Base-by-base conservation (phyloP, 106 monocot species). In the Acorus calamus region DNA sequence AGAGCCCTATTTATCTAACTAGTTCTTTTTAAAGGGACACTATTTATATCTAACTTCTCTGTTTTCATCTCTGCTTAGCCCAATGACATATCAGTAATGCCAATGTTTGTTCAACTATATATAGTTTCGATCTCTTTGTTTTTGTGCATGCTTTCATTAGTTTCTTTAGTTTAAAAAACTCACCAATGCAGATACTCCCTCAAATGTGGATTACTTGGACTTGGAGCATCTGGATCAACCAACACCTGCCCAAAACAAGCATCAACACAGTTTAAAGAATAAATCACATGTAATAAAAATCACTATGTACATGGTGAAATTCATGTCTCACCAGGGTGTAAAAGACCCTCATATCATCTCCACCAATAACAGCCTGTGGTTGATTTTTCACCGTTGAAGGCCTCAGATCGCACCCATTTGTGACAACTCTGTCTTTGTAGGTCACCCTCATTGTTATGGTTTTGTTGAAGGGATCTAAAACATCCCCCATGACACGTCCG, bases 221-320 rank as follows among this genome's bases (percentile, higher is more conserved):
- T 89, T 49, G 89, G 89, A 2, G 89, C 79, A 68, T 89, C 89
- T 8, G 89, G 85, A 55, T 89, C 85, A 8, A 89, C 79, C 85
- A 89, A 85, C 13, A 83, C 85, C 89, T 84, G 60, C 10, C 5
- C 42, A 0, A 5, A 4, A 42, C 56, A 42, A 43, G 44, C 14
- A 57, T 41, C 4, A n/a, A 6, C 12, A 49, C 14, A 28, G 3
- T 41, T 42, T 6, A 45, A 8, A 46, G 6, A 44, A 55, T 55
- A 5, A 10, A 55, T 10, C 7, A 46, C 50, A 13, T 6, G 46
- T 45, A 10, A 46, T 11, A 55, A 45, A 14, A 3, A 14, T 3
- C 0, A 14, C 14, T 4, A 13, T 7, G 11, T 50, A 50, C 5
- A 8, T 9, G 3, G 14, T 28, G 63, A 50, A 49, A 10, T 44